Percentiles rank a stretch among this genome's conserved stretches.
Evolutionary conservation across 2,329 filamentous ascomycete genomes (phyloP).

Genomic region (Diaporthe ampelina): DNA sequence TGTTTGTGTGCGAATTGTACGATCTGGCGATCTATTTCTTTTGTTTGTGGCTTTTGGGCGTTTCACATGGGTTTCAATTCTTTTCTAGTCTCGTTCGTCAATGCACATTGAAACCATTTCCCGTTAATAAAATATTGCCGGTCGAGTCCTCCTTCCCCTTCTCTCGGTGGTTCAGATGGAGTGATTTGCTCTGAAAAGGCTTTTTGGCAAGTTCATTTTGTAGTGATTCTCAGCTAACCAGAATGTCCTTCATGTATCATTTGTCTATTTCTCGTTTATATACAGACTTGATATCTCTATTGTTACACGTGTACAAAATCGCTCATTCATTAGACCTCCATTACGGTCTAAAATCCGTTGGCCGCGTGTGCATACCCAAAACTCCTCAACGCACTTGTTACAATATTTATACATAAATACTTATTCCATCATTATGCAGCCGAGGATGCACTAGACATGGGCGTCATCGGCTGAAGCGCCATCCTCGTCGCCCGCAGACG

Average conservation of each 20-base stretch:
- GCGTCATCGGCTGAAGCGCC: conserved; percentile 6
- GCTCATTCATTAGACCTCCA: not conserved
- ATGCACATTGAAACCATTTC: too few species aligned
- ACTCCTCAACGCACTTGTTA: not conserved
- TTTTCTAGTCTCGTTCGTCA: too few species aligned
- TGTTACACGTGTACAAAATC: not conserved
- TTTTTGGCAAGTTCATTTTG: not conserved
- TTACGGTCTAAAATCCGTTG: not conserved
- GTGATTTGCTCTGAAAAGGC: too few species aligned
- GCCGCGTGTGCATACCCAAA: not conserved
- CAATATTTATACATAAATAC: not conserved
- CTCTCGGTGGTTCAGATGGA: too few species aligned
- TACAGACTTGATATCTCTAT: not conserved
- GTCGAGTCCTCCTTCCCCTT: too few species aligned
- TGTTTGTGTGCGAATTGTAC: not conserved
- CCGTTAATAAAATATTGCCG: too few species aligned
- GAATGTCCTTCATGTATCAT: not conserved
- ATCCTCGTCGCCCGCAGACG: conserved; percentile 1
- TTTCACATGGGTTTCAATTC: not conserved
- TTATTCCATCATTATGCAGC: not conserved
- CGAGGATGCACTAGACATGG: not conserved
- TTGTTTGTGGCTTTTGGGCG: not conserved
- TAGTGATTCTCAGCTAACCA: not conserved
- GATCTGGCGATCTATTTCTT: not conserved
- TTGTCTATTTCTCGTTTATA: not conserved